Conservation (phyloP, 2,329 filamentous ascomycete genomes). For the Alternaria consortialis region DNA sequence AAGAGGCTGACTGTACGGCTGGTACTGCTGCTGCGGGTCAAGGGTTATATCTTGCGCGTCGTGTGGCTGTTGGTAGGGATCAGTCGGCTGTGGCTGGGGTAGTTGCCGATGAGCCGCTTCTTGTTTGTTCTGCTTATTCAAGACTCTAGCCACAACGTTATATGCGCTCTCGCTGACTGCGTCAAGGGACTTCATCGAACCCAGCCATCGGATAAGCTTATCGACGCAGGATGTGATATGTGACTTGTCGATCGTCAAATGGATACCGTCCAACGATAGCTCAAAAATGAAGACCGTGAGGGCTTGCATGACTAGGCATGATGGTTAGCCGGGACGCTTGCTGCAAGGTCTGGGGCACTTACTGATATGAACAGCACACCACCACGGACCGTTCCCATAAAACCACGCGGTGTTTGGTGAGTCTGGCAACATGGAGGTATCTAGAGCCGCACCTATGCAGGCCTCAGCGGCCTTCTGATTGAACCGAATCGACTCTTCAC, state of each 20-base stretch:
- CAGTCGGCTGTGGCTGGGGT: not conserved
- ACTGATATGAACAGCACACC: slow-evolving; percentile 46
- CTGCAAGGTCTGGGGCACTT: not conserved
- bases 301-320: slow-evolving; percentile 49
- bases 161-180: slow-evolving; percentile 44
- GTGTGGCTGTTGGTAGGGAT: not conserved
- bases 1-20: not conserved
- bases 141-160: slow-evolving; percentile 22
- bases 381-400: slow-evolving; percentile 49
- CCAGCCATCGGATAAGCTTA: slow-evolving; percentile 47
- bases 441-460: slow-evolving; percentile 48
- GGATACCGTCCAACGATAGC: slow-evolving; percentile 37
- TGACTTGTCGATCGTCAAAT: slow-evolving; percentile 34
- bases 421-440: slow-evolving; percentile 41
- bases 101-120: not conserved
- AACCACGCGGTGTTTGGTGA: slow-evolving; percentile 28
- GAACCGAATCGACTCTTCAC: slow-evolving; percentile 37
- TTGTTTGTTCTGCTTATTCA: slow-evolving; percentile 12
- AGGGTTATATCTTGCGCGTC: not conserved
- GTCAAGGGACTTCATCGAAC: slow-evolving; percentile 36
- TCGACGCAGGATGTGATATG: slow-evolving; percentile 33
- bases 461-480: slow-evolving; percentile 41
- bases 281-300: slow-evolving; percentile 50
- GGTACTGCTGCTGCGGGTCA: not conserved
- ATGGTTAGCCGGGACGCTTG: not conserved